Evolutionary conservation across 2,329 filamentous ascomycete genomes (phyloP), one percentile per base, ranked within the genome.

Genomic region (Trichoderma cornu-damae): DNA sequence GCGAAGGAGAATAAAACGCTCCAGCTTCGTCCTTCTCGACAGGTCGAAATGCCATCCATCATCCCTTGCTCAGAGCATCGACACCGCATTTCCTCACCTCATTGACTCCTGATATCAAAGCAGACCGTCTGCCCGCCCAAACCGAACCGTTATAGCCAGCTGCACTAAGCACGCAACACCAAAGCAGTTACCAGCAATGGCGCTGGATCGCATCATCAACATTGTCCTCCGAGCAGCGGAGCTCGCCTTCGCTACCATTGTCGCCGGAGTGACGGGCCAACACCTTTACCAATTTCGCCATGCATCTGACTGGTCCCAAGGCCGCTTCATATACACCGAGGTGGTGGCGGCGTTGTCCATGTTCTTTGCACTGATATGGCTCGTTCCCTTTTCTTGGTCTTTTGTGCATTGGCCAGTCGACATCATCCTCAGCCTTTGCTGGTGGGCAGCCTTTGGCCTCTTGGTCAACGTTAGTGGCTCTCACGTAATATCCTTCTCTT

Each of bases 391-490:
- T 67, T 80, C 82, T 2, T 75, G 75, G 50, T 79, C 77, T 46
- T 89, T 91, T 70, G 78, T 85, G 60, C 80, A 86, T 70, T 92
- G 86, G 80, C 86, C 85, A 0, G 75, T 85, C 64, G 89, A 93
- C 66, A 65, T 91, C 24, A 62, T 90, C 65, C 75, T 91, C 63
- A 86, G 84, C 43, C 72, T 86, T 56, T 77, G 81, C 48, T 91
- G 87, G 87, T 90, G 89, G 67, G 80, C 82, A 24, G 77, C 79
- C 2, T 90, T 89, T 64, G 86, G 84, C 35, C 75, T 89, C 4
- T 75, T 88, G 5, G 83, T 86, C 54, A 75, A 85, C 66, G 79
- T 82, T 72, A 74, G 78, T 76, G 4, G 6, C 22, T 20, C 11
- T n/a, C 16, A 49, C n/a, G 32, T 2, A 16, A 11, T 3, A 18